A percentile compares a stretch with the other conserved stretches of the same genome.
These are phyloP conservation scores for Panaeolus papilionaceus DNA, from an alignment of 768 basidiomycete species.

Conservation along the genomic window DNA sequence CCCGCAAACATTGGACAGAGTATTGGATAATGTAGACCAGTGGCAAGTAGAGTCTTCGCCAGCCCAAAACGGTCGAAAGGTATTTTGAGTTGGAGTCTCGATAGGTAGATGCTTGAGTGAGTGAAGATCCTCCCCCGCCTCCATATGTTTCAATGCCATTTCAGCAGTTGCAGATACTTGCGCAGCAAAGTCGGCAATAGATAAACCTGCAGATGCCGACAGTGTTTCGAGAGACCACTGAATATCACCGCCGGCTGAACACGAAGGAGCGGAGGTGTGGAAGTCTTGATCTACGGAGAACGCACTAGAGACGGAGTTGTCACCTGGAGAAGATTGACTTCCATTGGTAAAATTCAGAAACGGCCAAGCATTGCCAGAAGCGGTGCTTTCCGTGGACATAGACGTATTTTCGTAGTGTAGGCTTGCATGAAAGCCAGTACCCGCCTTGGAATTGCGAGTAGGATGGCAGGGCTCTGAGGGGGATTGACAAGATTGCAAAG, in stretches of 20 bases:
- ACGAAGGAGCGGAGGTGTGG: conserved; percentile 1
- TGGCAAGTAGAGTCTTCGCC: neutral
- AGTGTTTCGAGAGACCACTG: conserved; percentile 32
- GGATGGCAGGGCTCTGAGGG: conserved; percentile 16
- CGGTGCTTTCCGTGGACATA: neutral
- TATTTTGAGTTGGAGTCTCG: neutral
- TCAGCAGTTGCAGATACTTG: conserved; percentile 44
- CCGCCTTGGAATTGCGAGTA: conserved; percentile 18
- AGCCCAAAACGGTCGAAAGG: neutral
- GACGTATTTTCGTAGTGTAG: neutral
- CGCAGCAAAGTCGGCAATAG: conserved; percentile 38
- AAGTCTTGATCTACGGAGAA: neutral
- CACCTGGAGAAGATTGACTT: neutral
- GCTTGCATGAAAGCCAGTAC: conserved; percentile 19
- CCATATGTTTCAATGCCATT: conserved; percentile 37
- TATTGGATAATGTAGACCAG: neutral
- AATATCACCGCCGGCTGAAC: conserved; percentile 17
- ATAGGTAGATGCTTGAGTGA: conserved; percentile 5
- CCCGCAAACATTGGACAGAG: neutral
- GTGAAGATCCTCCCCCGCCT: conserved; percentile 18
- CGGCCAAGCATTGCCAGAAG: neutral
- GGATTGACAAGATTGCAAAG: conserved; percentile 13
- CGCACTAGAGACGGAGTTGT: neutral
- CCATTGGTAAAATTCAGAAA: neutral
- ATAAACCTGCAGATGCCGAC: conserved; percentile 40